Percentiles rank a stretch among this genome's conserved stretches.
Conservation (phyloP, 2,329 filamentous ascomycete genomes). For the Pyricularia sp. region DNA sequence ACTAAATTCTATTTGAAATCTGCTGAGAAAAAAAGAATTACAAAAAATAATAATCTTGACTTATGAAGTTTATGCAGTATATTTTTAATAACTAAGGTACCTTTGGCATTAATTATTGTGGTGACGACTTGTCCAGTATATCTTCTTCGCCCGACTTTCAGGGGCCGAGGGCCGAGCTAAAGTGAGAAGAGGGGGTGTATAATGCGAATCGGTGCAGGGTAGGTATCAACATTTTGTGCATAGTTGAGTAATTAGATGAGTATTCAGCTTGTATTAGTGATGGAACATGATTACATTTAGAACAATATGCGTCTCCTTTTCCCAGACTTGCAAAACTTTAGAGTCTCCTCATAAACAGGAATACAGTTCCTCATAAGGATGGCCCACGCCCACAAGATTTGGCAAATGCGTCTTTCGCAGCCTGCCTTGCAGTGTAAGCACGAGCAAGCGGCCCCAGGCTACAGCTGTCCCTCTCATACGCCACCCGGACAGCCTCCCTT, state of each 20-base stretch:
- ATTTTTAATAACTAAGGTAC: background rate
- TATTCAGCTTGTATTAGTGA: background rate
- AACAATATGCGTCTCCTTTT: background rate
- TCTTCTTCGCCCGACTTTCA: background rate
- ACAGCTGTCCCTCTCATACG: background rate
- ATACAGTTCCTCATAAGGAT: background rate
- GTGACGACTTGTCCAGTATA: too few relatives aligned
- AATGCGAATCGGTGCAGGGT: background rate
- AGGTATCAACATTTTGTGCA: background rate
- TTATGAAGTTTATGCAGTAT: background rate
- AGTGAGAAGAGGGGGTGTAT: background rate
- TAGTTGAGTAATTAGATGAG: too few relatives aligned
- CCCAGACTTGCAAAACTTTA: background rate
- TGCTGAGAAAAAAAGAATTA: too few relatives aligned
- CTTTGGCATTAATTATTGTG: too few relatives aligned
- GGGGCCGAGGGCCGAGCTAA: background rate
- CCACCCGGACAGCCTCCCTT: background rate
- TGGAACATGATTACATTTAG: too few relatives aligned
- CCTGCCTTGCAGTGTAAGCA: background rate
- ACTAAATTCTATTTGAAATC: too few relatives aligned
- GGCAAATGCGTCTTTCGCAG: background rate
- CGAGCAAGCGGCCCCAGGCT: background rate
- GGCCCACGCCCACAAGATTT: background rate
- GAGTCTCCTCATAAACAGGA: background rate
- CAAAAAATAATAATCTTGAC: background rate